Base-by-base conservation (phyloP, 2,329 filamentous ascomycete genomes). In the Paraphoma sp. region DNA sequence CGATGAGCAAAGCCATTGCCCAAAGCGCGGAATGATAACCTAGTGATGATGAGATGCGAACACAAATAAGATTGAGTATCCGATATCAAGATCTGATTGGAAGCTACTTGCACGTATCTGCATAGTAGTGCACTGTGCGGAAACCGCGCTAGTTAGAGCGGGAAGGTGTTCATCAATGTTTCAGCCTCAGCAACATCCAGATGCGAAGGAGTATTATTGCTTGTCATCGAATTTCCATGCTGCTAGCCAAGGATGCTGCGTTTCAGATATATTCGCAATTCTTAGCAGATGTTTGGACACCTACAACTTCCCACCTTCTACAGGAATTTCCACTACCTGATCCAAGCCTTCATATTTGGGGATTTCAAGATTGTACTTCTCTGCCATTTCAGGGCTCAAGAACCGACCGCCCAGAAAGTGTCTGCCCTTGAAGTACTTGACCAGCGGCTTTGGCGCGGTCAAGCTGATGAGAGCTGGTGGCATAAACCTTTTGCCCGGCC, bases 331-430 rank as follows among this genome's bases (percentile, higher is more conserved):
- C 51, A 93, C 89, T 64, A 97, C 83, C 78, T 98, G 95, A 76
- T 98, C 93, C 64, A 95, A 79, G 0, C 93, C 95, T 67, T 89
- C 82, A 77, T 97, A 99, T 62, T 85, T 79, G 5, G 94, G 94
- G 51, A 96, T 75, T 67, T 95, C 90, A 59, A 99, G 84, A 45
- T 87, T 86, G 79, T 96, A 99, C 79, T 95, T 97, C 67, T 89
- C 85, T 33, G 92, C 90, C 68, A 97, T 87, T 49, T 83, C 82
- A 51, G 87, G 86, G 17, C 90, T 87, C 70, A 99, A 84, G 71
- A 99, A 99, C 57, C 91, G 90, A 2, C 95, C 95, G 7, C 95
- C 95, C 53, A 99, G 78, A 71, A 98, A 99, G 81, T 99, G 95
- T 45, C 91, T 86, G 1, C 94, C 95, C 60, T 82, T 87, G 76